A percentile compares a stretch with the other conserved stretches of the same genome.
These are phyloP conservation scores for Monosporascus sp. DNA, from an alignment of 2,329 filamentous ascomycete genomes.

Conservation along the genomic window DNA sequence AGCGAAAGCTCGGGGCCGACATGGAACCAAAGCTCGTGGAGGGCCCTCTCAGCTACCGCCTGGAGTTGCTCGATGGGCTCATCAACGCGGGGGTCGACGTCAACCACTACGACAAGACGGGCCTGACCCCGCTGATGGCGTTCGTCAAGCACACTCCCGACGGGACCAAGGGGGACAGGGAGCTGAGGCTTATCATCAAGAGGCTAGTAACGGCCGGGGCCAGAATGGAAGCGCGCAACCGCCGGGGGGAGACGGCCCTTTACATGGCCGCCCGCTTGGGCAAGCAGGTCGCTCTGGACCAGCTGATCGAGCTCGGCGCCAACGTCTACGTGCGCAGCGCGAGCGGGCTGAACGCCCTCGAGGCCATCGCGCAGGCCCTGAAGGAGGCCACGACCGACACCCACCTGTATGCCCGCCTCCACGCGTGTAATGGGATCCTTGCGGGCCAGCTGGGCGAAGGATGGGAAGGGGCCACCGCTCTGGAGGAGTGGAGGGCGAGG, in stretches of 20 bases:
- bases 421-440: constrained; percentile 42
- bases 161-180: constrained; percentile 38
- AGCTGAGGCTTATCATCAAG: constrained; percentile 40
- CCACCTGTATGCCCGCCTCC: constrained; percentile 34
- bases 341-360: constrained; percentile 38
- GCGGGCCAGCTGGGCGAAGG: constrained; percentile 28
- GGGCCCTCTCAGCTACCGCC: constrained; percentile 9
- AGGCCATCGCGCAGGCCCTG: constrained; percentile 39
- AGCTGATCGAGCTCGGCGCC: constrained; percentile 41
- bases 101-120: constrained; percentile 47
- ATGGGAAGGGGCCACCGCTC: constrained; percentile 31
- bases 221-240: constrained; percentile 45
- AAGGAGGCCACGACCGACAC: constrained; percentile 24
- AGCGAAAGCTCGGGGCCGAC: constrained; percentile 31
- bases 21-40: constrained; percentile 10
- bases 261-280: constrained; percentile 49
- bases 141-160: constrained; percentile 45
- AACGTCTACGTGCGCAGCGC: constrained; percentile 43
- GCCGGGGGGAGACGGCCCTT: constrained; percentile 49
- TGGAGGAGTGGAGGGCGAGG: constrained; percentile 35
- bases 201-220: constrained; percentile 39
- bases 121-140: constrained; percentile 51
- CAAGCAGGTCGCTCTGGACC: constrained; percentile 45
- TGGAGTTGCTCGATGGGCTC: constrained; percentile 22
- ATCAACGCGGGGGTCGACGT: constrained; percentile 37